Base-by-base conservation (phyloP, 2,329 filamentous ascomycete species). In the Ascochyta viciae-villosae region DNA sequence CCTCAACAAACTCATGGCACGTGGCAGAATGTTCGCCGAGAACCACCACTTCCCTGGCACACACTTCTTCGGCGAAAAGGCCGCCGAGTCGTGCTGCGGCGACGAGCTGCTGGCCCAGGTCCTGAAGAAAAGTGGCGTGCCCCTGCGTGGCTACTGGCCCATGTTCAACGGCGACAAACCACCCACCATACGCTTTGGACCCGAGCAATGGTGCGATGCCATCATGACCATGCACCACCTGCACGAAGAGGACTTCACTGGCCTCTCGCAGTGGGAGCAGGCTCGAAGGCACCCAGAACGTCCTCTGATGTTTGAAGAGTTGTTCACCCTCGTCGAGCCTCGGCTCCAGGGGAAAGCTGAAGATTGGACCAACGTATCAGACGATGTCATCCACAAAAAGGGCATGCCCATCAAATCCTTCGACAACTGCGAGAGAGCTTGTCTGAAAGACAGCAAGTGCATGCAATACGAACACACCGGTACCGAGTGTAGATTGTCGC, bases 121-220 rank as follows among this genome's bases (percentile, higher is more conserved):
- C 19, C 57, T 78, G 27, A 72, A 71, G 49, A 68, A 76, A 37
- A 71, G 70, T 45, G 73, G 73, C 9, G 68, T 77, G 4, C 48
- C 63, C 3, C 60, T 77, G 8, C 67, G 74, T 0, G 76, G 73
- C 39, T 74, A 76, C 42, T 80, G 74, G 72, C 79, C 79, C 16
- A 77, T 79, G 71, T 77, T 81, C 54, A 80, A 80, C 56, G 77
- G 78, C 40, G 77, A 78, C 54, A 76, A 73, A 26, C 74, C 77
- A 4, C 61, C 62, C 23, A 75, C 72, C 0, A 56, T 79, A 39
- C 70, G 73, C 41, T 80, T 74, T 61, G 68, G 70, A 15, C 55
- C 65, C 8, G 73, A 71, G 50, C 71, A 80, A 23, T 81, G 79
- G 78, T 81, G 79, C 59, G 67, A 74, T 27, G 76, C 77, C 16